Percentiles rank a stretch among this genome's conserved stretches.
Conservation (phyloP, 2,329 filamentous ascomycete species). For the Diaporthe nobilis region DNA sequence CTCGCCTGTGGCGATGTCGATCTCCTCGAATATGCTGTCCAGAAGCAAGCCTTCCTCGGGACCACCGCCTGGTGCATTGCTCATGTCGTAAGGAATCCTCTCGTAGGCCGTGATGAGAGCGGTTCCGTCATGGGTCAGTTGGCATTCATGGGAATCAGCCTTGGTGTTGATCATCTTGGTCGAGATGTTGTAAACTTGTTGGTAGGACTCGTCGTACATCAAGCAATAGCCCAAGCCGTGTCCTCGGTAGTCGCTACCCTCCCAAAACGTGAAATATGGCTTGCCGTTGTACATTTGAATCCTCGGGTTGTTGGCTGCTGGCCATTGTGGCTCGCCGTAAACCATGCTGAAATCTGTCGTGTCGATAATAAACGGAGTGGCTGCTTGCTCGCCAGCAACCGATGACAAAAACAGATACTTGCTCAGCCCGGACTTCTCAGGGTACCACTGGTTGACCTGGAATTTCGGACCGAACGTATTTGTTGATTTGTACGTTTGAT, state of each 20-base stretch:
- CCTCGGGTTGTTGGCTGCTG: conserved; percentile 39
- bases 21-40: conserved; percentile 58
- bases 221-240: conserved; percentile 40
- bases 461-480: conserved; percentile 28
- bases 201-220: conserved; percentile 40
- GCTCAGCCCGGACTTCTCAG: conserved; percentile 36
- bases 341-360: conserved; percentile 39
- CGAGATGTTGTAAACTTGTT: conserved; percentile 39
- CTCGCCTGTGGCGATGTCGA: conserved; percentile 64
- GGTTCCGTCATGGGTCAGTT: conserved; percentile 56
- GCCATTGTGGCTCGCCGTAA: conserved; percentile 40
- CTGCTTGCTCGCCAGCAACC: conserved; percentile 24
- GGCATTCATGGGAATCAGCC: conserved; percentile 54
- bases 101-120: conserved; percentile 57
- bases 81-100: conserved; percentile 46
- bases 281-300: conserved; percentile 41
- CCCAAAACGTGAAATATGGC: conserved; percentile 41
- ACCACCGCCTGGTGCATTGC: conserved; percentile 45
- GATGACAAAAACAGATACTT: conserved; percentile 39
- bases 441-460: conserved; percentile 42
- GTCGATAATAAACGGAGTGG: conserved; percentile 41
- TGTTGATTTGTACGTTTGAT: conserved; percentile 39
- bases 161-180: conserved; percentile 41
- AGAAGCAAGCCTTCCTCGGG: conserved; percentile 49
- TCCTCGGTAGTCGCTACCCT: conserved; percentile 39